A percentile compares a stretch with the other conserved stretches of the same genome.
Conservation (phyloP, 208 protist species). For the Acanthamoeba triangularis region DNA sequence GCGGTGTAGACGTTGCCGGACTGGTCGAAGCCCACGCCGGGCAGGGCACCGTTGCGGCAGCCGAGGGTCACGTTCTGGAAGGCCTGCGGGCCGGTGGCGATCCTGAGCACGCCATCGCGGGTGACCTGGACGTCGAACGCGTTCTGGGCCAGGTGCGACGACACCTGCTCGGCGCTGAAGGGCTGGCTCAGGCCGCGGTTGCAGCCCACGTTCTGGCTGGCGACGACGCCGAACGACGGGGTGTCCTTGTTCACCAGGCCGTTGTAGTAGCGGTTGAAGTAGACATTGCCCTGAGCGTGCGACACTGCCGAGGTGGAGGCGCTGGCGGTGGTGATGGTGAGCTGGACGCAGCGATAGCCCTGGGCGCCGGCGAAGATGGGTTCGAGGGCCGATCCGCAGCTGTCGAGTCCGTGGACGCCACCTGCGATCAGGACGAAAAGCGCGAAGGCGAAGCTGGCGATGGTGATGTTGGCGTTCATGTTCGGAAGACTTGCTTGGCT, state of each 20-base stretch:
- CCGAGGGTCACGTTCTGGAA: conserved; percentile 3
- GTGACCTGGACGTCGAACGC: conserved; percentile 9
- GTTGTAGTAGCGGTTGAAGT: conserved; percentile 52
- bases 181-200: background rate
- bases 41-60: conserved; percentile 2
- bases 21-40: conserved; percentile 19
- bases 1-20: conserved; percentile 16
- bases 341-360: background rate
- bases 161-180: background rate
- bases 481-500: too few species aligned
- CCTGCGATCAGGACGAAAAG: too few species aligned
- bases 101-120: background rate
- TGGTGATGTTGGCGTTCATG: too few species aligned
- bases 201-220: background rate
- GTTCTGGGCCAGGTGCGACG: background rate
- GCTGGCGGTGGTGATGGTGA: conserved; percentile 8
- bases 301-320: background rate
- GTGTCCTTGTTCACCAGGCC: conserved; percentile 20
- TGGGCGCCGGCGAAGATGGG: conserved; percentile 14
- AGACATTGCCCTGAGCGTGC: conserved; percentile 32
- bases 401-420: background rate
- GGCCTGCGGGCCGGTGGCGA: background rate
- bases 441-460: background rate
- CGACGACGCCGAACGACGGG: background rate
- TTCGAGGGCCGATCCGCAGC: background rate